Evolutionary conservation across 495 filamentous ascomycete species (phyloP), one percentile per base, ranked within the genome.

Genomic region (Filosporella fistucella): DNA sequence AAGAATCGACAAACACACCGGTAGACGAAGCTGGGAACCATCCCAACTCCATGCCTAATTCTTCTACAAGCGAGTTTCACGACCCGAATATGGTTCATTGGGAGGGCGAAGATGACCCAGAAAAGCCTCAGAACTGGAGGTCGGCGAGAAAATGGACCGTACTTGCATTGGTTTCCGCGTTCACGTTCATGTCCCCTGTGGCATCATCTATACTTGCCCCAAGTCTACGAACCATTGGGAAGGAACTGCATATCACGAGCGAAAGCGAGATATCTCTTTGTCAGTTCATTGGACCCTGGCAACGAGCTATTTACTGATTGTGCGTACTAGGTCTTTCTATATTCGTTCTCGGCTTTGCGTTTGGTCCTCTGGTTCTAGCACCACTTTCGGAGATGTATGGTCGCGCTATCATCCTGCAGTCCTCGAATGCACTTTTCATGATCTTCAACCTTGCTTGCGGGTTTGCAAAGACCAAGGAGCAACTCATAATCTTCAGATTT

Each of bases 131-230:
- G 32, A 59, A 61, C 52, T 63, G 58, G 58, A 44, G 66, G 0
- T 59, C 52, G 10, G 61, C 47, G 24, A 66, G 69, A 45, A 85
- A 86, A 63, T 81, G 81, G 75, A 63, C 68, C 1, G 75, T 75
- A 4, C 77, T 73, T 0, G 46, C 79, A 11, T 63, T 76, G n/a
- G 68, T 81, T 18, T 81, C 63, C 0, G 20, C 59, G 10, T 43
- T 41, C 22, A 34, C 45, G 22, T 52, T 70, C 13, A 52, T 67
- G 13, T 53, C 67, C 1, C 33, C 58, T 12, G 57, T 69, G 44
- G 51, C 59, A 11, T 52, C 60, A 3, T 52, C 58, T 33, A 66
- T 69, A 42, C 52, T 68, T 12, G 69, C 72, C 1, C 61, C 70
- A 2, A 64, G 65, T 4, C 57, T 72, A 2, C 18, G 46, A 5